Evolutionary conservation across 371 early-diverging fungal species (phyloP).

Genomic region (Mucor lusitanicus): DNA sequence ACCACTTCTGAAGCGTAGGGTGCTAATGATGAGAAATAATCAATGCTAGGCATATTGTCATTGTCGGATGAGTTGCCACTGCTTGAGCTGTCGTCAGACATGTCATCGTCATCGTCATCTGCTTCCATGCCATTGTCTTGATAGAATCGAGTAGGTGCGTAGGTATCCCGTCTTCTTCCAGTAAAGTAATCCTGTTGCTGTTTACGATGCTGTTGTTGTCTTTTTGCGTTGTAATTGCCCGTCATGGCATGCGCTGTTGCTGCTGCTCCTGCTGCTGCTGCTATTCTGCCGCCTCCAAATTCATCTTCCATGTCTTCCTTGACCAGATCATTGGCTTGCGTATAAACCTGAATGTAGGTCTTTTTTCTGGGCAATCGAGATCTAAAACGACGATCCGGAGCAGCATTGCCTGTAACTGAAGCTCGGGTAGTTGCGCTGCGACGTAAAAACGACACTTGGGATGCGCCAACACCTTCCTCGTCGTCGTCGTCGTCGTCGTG

Average conservation of each 20-base stretch:
- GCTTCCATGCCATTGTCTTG: slow-evolving; percentile 40
- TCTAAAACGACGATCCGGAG: slow-evolving; percentile 22
- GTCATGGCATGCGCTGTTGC: not conserved
- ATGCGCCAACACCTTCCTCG: not conserved
- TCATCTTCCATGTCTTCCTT: slow-evolving; percentile 69
- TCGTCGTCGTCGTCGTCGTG: not conserved
- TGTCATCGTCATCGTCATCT: slow-evolving; percentile 24
- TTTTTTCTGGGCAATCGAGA: slow-evolving; percentile 49
- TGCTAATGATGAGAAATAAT: slow-evolving; percentile 45
- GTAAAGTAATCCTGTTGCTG: not conserved
- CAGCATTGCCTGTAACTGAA: not conserved
- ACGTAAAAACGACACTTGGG: not conserved
- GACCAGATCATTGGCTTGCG: slow-evolving; percentile 62
- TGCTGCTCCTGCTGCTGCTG: not conserved
- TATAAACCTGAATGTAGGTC: slow-evolving; percentile 67
- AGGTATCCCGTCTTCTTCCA: slow-evolving; percentile 29
- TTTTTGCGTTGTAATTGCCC: not conserved
- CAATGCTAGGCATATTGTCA: slow-evolving; percentile 4
- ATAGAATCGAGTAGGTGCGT: not conserved
- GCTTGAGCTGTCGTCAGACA: slow-evolving; percentile 29
- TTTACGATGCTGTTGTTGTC: not conserved
- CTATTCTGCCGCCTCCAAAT: slow-evolving; percentile 23
- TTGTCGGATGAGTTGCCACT: slow-evolving; percentile 17
- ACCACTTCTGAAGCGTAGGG: slow-evolving; percentile 31
- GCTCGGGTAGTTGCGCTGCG: slow-evolving; percentile 7